Conservation (phyloP, 305 asterid genomes). For the Solanum aculeatissimum region DNA sequence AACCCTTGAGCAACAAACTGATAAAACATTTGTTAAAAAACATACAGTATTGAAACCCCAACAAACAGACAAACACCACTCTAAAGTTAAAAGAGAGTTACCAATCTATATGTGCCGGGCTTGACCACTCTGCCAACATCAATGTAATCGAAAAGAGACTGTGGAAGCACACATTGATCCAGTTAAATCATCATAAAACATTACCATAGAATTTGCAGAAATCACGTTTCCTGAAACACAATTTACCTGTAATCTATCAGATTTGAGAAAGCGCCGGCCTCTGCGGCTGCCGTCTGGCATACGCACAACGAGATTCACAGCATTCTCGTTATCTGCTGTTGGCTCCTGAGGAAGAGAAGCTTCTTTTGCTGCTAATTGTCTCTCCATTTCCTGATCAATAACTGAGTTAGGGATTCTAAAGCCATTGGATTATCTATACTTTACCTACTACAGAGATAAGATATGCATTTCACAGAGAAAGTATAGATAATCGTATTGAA, state of each 20-base stretch:
- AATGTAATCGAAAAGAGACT: slow-evolving; percentile 82
- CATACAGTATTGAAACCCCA: background rate
- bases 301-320: slow-evolving; percentile 84
- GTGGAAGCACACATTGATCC: slow-evolving; percentile 11
- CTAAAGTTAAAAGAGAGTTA: slow-evolving; percentile 11
- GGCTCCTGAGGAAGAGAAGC: slow-evolving; percentile 95
- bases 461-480: background rate
- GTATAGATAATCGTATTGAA: background rate
- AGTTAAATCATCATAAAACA: slow-evolving; percentile 2
- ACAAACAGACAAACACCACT: background rate
- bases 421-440: background rate
- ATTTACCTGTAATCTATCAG: slow-evolving; percentile 80
- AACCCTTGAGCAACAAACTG: background rate
- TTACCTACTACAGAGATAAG: background rate
- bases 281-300: slow-evolving; percentile 97
- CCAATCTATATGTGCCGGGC: slow-evolving; percentile 95
- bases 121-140: slow-evolving; percentile 69
- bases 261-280: slow-evolving; percentile 83
- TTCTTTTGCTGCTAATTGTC: slow-evolving; percentile 83
- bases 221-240: background rate
- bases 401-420: background rate
- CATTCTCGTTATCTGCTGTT: slow-evolving; percentile 59
- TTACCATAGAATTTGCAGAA: background rate
- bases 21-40: background rate
- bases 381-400: slow-evolving; percentile 61